These are phyloP conservation scores for Candida glucosophila DNA, from an alignment of 1,139 yeast genomes.

Conservation along the genomic window DNA sequence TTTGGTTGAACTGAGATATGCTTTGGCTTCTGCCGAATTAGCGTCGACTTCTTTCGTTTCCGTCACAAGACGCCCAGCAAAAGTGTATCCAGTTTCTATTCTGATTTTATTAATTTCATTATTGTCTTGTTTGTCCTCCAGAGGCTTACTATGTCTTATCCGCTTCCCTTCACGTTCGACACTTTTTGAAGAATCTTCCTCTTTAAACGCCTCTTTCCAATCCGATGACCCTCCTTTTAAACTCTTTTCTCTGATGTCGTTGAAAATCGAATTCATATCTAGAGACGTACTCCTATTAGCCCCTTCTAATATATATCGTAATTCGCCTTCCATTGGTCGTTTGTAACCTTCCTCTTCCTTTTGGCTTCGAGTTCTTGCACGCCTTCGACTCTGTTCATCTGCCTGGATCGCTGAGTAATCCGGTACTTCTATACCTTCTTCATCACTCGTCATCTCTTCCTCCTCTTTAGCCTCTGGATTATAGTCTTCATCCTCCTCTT, in stretches of 20 bases:
- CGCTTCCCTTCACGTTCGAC: constrained; percentile 13
- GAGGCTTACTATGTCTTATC: too few species aligned
- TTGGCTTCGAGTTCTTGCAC: constrained; percentile 29
- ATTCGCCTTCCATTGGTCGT: constrained; percentile 8
- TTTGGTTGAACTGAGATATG: constrained; percentile 54
- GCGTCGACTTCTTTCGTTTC: constrained; percentile 73
- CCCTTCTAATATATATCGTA: constrained; percentile 15
- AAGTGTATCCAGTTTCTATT: constrained; percentile 71
- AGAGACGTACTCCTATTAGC: constrained; percentile 10
- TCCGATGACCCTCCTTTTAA: constrained; percentile 3
- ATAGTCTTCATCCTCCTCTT: constrained; percentile 61
- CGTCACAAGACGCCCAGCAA: constrained; percentile 78
- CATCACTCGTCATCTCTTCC: constrained; percentile 17
- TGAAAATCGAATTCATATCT: constrained; percentile 30
- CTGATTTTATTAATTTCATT: constrained; percentile 43
- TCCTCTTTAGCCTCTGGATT: constrained; percentile 34
- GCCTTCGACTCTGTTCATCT: constrained; percentile 17
- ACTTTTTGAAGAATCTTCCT: constrained; percentile 14
- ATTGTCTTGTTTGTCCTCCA: constrained; percentile 13
- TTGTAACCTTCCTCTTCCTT: constrained; percentile 6
- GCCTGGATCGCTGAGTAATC: constrained; percentile 29
- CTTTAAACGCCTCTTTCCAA: constrained; percentile 4
- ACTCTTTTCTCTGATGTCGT: constrained; percentile 15
- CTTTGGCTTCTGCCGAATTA: constrained; percentile 80
- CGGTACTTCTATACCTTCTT: constrained; percentile 15